Evolutionary conservation across 1,139 yeast species (phyloP), one percentile per base, ranked within the genome.

Genomic region (Geotrichum restrictum): DNA sequence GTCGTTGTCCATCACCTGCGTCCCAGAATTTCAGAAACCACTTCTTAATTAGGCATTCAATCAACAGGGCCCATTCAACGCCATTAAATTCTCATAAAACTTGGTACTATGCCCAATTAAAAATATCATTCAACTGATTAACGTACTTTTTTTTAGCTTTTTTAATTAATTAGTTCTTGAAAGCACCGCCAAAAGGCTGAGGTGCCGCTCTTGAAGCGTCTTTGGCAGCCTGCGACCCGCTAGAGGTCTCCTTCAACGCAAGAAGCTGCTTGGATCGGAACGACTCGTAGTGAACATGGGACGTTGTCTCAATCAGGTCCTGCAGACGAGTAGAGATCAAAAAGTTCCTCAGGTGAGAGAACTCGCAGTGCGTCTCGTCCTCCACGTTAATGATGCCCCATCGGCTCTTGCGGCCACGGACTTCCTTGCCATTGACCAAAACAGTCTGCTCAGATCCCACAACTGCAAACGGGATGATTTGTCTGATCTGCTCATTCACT

Each of bases 241-340:
- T 21, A 27, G 94, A 89, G 68, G 85, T 88, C 72, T 93, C 98
- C 74, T 93, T 93, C 71, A 93, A 79, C 13, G 96, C 95, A 58
- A 89, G 82, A 71, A 93, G 81, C 73, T 93, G 98, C 73, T 91
- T 88, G 31, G 96, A 79, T 72, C 98, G 84, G 75, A 91, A 93
- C 53, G 84, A 78, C 74, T 93, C 98, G 71, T 93, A 93, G 70
- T 93, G 98, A 55, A 84, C 79, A 63, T 83, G 78, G 4, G 95
- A 76, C 3, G 98, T 93, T 16, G 96, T 83, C 69, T 93, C 98
- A 66, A 93, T 93, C 69, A 93, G 81, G 69, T 93, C 98, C 71
- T 89, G 98, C 65, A 93, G 77, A 70, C 93, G 97, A 29, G 98
- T 91, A 74, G 97, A 83, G 52, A 96, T 88, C 68, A 93, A 79